Evolutionary conservation across 2,329 filamentous ascomycete species (phyloP).

Genomic region (Xylariomycetidae sp.): DNA sequence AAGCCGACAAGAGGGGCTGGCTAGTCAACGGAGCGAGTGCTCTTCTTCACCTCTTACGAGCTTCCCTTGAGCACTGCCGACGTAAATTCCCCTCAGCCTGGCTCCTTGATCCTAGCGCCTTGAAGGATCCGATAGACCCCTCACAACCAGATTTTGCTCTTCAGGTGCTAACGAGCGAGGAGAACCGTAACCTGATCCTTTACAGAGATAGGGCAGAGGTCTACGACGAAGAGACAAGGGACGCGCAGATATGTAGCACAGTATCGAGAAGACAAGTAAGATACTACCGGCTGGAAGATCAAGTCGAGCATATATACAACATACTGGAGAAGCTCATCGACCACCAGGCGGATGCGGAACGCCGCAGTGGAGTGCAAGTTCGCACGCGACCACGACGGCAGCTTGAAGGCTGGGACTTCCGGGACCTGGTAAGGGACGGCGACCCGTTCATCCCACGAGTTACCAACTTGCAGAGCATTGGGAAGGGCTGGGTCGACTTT

Average conservation of each 20-base stretch:
- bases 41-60: conserved; percentile 31
- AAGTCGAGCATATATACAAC: conserved; percentile 21
- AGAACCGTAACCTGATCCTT: conserved; percentile 8
- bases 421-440: conserved; percentile 22
- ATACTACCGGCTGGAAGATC: conserved; percentile 23
- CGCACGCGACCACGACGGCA: conserved; percentile 13
- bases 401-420: conserved; percentile 25
- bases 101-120: conserved; percentile 6
- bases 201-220: conserved; percentile 15
- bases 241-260: conserved; percentile 1
- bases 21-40: conserved; percentile 30
- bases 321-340: conserved; percentile 25
- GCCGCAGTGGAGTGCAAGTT: conserved; percentile 14
- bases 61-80: conserved; percentile 18
- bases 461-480: conserved; percentile 13
- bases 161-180: conserved; percentile 7
- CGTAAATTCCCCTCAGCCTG: conserved; percentile 13
- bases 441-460: conserved; percentile 17
- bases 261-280: conserved; percentile 5
- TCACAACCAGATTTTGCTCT: conserved; percentile 7
- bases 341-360: conserved; percentile 22
- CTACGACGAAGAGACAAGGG: conserved; percentile 2
- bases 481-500: conserved; percentile 27
- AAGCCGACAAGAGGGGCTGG: conserved; percentile 29
- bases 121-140: conserved; percentile 18